phyloP scores from a whole-genome alignment of 2,329 filamentous ascomycete genomes.

The Tolypocladium endophyticum region DNA sequence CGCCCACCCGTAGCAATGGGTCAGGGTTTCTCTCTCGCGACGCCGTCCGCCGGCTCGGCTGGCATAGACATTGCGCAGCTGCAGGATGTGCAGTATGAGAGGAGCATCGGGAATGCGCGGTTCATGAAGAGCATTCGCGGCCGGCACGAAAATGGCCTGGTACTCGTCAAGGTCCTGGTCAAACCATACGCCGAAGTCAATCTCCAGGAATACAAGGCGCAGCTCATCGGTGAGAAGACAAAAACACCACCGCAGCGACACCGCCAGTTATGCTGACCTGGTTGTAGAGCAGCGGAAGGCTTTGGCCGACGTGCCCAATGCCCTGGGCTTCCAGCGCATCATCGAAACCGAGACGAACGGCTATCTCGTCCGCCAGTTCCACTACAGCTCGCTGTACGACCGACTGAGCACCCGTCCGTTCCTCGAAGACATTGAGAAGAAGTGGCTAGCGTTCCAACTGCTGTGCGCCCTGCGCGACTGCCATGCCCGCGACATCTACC shows the following conservation, averaged over 20 bases:
- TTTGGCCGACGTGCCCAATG: slow-evolving; percentile 79
- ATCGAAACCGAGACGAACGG: slow-evolving; percentile 87
- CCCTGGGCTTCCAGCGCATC: slow-evolving; percentile 78
- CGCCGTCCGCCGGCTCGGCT: slow-evolving; percentile 81
- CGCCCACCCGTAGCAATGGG: slow-evolving; percentile 52
- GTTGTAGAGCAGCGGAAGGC: slow-evolving; percentile 63
- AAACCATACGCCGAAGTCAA: slow-evolving; percentile 81
- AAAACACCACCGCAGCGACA: background rate
- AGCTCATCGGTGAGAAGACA: slow-evolving; percentile 56
- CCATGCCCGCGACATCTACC: slow-evolving; percentile 79
- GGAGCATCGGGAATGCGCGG: slow-evolving; percentile 78
- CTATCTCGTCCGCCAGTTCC: slow-evolving; percentile 86
- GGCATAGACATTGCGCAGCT: slow-evolving; percentile 92
- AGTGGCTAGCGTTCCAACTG: slow-evolving; percentile 94
- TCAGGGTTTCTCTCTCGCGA: slow-evolving; percentile 90
- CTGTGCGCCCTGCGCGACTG: slow-evolving; percentile 88
- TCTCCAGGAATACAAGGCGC: slow-evolving; percentile 66
- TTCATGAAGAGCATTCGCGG: slow-evolving; percentile 97
- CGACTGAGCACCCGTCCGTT: slow-evolving; percentile 94
- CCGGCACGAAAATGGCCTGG: slow-evolving; percentile 78
- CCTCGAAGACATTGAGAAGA: slow-evolving; percentile 95
- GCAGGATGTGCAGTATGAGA: slow-evolving; percentile 82
- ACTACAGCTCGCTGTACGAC: slow-evolving; percentile 96
- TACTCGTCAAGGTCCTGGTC: slow-evolving; percentile 88
- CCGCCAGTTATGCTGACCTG: background rate